phyloP scores from a whole-genome alignment of 257 asterid species.

The Paraleonurus japonicus region DNA sequence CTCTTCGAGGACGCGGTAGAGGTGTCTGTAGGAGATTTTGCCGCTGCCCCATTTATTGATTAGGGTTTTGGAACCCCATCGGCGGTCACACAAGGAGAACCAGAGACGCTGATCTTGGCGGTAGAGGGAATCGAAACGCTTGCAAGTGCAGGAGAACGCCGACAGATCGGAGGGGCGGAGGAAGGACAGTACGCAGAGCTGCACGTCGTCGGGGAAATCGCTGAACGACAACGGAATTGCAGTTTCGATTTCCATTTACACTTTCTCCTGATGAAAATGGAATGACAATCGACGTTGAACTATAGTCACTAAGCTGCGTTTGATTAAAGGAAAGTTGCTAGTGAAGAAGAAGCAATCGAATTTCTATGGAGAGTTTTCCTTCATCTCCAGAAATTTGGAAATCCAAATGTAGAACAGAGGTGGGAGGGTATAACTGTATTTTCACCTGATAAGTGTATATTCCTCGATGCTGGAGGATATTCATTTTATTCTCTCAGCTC shows the following conservation, averaged over 20 bases:
- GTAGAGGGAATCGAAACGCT: slow-evolving; percentile 56
- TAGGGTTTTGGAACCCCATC: slow-evolving; percentile 82
- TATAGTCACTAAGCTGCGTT: background rate
- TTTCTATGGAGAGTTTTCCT: background rate
- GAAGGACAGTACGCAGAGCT: slow-evolving; percentile 76
- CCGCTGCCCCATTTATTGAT: slow-evolving; percentile 74
- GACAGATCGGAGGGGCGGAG: slow-evolving; percentile 65
- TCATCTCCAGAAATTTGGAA: slow-evolving; percentile 23
- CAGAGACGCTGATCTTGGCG: slow-evolving; percentile 75
- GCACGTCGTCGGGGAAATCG: slow-evolving; percentile 95
- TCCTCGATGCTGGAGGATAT: no score
- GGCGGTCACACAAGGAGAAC: slow-evolving; percentile 86
- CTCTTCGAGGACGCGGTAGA: slow-evolving; percentile 60
- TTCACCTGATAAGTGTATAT: no score
- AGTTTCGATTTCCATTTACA: slow-evolving; percentile 18
- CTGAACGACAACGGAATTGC: slow-evolving; percentile 43
- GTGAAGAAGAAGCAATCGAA: background rate
- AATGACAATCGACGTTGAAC: background rate
- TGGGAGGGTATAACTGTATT: slow-evolving; percentile 12
- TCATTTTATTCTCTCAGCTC: no score
- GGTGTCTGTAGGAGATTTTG: slow-evolving; percentile 49
- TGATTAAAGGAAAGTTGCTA: slow-evolving; percentile 8
- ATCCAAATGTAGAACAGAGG: background rate
- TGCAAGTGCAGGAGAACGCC: slow-evolving; percentile 76
- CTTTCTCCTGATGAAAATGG: background rate